Evolutionary conservation across 2,329 filamentous ascomycete species (phyloP), one percentile per base, ranked within the genome.

Genomic region (Xylaria sp.): DNA sequence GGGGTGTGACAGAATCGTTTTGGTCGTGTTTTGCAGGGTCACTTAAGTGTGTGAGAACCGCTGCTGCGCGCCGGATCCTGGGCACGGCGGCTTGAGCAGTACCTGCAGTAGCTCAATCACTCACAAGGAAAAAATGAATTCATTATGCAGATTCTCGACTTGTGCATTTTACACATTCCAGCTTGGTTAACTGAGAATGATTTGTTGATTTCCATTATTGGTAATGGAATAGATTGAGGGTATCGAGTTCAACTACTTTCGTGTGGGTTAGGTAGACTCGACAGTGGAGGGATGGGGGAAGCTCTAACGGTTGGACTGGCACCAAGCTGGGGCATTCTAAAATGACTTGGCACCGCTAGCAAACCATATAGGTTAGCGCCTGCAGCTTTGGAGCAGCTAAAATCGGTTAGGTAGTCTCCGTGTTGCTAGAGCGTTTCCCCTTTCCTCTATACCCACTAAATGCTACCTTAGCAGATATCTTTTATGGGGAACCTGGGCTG

Each of bases 1-100:
- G 74, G 74, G 73, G 72, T 84, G 84, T 84, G 81, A 82, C 84
- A 85, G 81, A 81, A 75, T 70, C 79, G 84, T 86, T 84, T 86
- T 83, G 83, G 76, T 83, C 70, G 80, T 80, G 84, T 86, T 85
- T 84, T 74, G 72, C 72, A 68, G 72, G 66, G 67, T 77, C 74
- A 77, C 76, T 75, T 77, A 77, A 70, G 62, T 56, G 70, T 71
- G 70, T 66, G 62, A 62, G 33, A 67, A 58, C 56, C 28, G 51
- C 67, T 41, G 9, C 31, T 61, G 67, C 73, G 72, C 73, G 68
- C 71, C 64, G 64, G 46, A 63, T 60, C 62, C 66, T 28, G 36
- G 65, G 28, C 49, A 55, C 52, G 36, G 36, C 52, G 25, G 52
- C 57, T 52, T 36, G 41, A 36, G 20, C 10, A 23, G 18, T 54